Evolutionary conservation across 176 grass and related monocot genomes (phyloP), one percentile per base, ranked within the genome.

Genomic region (Ensete glaucum): DNA sequence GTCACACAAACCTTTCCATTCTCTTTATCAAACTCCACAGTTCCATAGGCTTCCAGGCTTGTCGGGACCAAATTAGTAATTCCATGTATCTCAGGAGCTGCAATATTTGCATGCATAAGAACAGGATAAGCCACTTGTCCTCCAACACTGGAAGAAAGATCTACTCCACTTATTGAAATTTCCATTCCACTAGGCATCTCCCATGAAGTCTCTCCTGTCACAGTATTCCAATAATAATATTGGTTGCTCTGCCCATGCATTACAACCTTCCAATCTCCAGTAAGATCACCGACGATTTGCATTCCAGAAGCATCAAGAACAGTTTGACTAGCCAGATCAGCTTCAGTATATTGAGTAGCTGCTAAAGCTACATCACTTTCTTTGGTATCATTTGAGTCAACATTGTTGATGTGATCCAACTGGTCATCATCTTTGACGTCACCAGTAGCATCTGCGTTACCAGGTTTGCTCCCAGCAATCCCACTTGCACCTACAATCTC

Each of bases 121-220:
- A 75, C n/a, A 72, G 74, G 66, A 69, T 63, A 64, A 60, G 13
- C 10, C 22, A 69, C 24, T 63, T 75, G 53, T 16, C 73, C 55
- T 34, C 51, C 67, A 51, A 70, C 62, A 74, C 76, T 71, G 71
- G 74, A 67, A 67, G 76, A 49, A 27, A 66, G 72, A 84, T 89
- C 72, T 66, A 48, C 63, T 52, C 78, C 70, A 77, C 56, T 69
- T 77, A 65, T 77, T 14, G 64, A 50, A 25, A 27, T 54, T 79
- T 62, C 70, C 68, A 91, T 73, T 21, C 76, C 84, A 58, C 72
- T 76, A 62, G 96, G 96, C 16, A 99, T 83, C 73, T 91, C 96
- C 96, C 96, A 99, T 64, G 90, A 94, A 50, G 91, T 99, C 88
- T 99, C 91, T 50, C 96, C 96, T 68, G 96, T 99, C 75, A 91